Conservation (phyloP, 83 land plant genomes). For the Diphasiastrum complanatum region DNA sequence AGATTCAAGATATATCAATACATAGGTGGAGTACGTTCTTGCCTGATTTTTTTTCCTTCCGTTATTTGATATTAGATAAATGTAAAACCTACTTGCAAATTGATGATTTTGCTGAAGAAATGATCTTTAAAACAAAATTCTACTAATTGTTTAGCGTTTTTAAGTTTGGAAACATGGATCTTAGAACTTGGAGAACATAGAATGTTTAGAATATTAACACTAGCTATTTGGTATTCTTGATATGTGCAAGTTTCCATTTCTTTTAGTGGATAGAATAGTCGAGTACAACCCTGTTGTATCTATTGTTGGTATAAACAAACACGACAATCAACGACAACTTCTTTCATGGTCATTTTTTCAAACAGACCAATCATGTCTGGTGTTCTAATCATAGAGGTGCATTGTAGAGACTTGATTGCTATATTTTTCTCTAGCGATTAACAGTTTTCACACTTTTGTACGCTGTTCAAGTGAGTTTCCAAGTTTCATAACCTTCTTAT, state of each 20-base stretch:
- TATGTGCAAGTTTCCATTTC: constrained; percentile 76
- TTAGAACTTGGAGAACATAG: too few relatives aligned
- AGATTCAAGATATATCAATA: constrained; percentile 80
- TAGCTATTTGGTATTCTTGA: constrained; percentile 5
- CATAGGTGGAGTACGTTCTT: constrained; percentile 38
- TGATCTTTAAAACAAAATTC: too few relatives aligned
- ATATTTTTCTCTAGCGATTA: neutral
- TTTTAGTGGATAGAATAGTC: constrained; percentile 92
- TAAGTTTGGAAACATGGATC: too few relatives aligned
- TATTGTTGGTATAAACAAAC: constrained; percentile 93
- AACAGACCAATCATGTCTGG: constrained; percentile 99
- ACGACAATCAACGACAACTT: constrained; percentile 97
- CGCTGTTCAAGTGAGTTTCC: neutral
- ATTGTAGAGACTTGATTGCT: neutral
- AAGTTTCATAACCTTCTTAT: neutral
- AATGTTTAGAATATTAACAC: too few relatives aligned
- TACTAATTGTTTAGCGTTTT: too few relatives aligned
- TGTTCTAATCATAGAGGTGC: constrained; percentile 98
- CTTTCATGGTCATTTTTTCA: constrained; percentile 97
- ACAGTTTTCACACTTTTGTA: neutral
- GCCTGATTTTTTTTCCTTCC: too few relatives aligned
- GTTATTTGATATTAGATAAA: too few relatives aligned
- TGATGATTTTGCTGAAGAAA: too few relatives aligned
- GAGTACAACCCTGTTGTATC: constrained; percentile 90
- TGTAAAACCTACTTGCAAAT: too few relatives aligned